Percentiles rank a stretch among this genome's conserved stretches.
Conservation (phyloP, 2,329 filamentous ascomycete genomes). For the Fusarium setosum region DNA sequence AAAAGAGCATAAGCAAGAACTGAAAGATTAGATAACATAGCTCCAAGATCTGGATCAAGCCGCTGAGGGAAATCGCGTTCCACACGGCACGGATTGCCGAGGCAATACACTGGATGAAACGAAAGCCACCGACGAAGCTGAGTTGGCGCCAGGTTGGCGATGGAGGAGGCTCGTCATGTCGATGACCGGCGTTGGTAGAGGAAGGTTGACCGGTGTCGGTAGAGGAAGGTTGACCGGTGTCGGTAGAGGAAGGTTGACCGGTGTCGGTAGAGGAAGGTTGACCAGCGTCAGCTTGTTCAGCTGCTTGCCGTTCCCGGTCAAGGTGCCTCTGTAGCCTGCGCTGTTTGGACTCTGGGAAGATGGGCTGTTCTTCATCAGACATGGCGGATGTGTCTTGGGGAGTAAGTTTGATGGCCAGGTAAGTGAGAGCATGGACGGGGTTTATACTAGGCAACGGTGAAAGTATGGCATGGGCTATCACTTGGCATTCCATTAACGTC, state of each 20-base stretch:
- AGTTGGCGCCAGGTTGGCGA: neutral
- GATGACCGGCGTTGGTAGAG: neutral
- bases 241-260: no score
- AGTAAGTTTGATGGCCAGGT: no score
- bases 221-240: no score
- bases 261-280: no score
- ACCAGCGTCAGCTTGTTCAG: no score
- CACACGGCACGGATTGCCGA: neutral
- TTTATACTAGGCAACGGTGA: neutral
- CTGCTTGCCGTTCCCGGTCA: neutral
- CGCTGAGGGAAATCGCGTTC: neutral
- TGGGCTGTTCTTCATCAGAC: neutral
- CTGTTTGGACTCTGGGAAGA: neutral
- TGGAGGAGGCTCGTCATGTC: neutral
- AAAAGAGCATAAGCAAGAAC: neutral
- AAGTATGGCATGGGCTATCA: no score
- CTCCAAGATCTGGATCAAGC: neutral
- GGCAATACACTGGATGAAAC: neutral
- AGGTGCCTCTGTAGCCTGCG: neutral
- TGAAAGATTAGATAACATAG: neutral
- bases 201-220: neutral
- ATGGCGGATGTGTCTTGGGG: neutral
- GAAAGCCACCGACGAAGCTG: neutral
- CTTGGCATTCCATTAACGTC: no score
- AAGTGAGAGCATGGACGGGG: neutral